phyloP scores from a whole-genome alignment of 177 flowering plant species.

The Tripterygium wilfordii region DNA sequence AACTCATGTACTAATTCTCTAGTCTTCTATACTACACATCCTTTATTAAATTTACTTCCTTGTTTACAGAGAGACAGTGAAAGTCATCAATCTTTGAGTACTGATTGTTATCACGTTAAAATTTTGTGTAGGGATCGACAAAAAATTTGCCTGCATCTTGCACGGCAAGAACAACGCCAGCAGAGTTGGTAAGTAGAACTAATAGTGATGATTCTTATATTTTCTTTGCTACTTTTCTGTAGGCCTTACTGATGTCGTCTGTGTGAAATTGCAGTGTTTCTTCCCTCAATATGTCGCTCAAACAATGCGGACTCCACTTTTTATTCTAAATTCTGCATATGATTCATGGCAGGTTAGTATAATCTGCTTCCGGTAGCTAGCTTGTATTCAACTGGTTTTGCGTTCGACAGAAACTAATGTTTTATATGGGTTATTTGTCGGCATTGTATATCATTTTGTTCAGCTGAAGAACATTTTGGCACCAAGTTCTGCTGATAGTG shows the following conservation, averaged over 20 bases:
- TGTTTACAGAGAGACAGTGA: not conserved
- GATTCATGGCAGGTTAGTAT: slow-evolving; percentile 94
- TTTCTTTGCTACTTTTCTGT: not conserved
- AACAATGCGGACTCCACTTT: slow-evolving; percentile 68
- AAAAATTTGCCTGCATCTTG: slow-evolving; percentile 61
- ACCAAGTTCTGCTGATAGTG: slow-evolving; percentile 79
- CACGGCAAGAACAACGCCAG: slow-evolving; percentile 54
- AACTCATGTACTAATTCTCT: slow-evolving; percentile 43
- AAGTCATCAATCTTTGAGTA: not conserved
- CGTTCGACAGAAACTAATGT: no score
- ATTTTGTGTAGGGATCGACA: slow-evolving; percentile 59
- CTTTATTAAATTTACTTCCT: not conserved
- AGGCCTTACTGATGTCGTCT: not conserved
- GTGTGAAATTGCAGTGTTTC: slow-evolving; percentile 75
- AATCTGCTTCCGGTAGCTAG: not conserved
- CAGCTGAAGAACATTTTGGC: slow-evolving; percentile 84
- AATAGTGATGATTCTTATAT: not conserved
- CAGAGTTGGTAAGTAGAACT: slow-evolving; percentile 45
- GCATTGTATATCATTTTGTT: no score
- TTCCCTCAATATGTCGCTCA: slow-evolving; percentile 70
- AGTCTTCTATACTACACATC: not conserved
- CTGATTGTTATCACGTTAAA: not conserved
- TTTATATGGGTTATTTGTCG: no score
- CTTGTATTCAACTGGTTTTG: no score
- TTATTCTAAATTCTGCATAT: slow-evolving; percentile 83